These are phyloP conservation scores for Oehlia diaphana DNA, from an alignment of 192 early-diverging fungal species.

Conservation along the genomic window DNA sequence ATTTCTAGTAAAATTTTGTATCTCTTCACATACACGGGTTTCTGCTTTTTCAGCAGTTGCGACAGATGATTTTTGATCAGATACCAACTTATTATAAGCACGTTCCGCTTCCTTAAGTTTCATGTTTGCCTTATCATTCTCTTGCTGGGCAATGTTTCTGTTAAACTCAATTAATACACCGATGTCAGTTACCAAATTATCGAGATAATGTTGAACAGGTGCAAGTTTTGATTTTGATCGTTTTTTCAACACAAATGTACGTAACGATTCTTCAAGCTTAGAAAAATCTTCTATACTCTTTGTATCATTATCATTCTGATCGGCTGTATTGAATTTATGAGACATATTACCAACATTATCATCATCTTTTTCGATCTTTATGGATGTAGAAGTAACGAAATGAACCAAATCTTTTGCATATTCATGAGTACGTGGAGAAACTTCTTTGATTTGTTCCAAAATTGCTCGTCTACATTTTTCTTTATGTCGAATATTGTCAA, in stretches of 20 bases:
- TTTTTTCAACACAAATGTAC: constrained; percentile 94
- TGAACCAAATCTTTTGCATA: constrained; percentile 92
- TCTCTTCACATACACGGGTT: constrained; percentile 57
- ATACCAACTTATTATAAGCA: constrained; percentile 72
- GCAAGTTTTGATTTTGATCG: constrained; percentile 91
- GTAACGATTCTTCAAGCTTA: constrained; percentile 81
- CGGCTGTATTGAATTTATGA: constrained; percentile 35
- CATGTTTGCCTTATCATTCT: constrained; percentile 61
- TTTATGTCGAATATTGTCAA: constrained; percentile 92
- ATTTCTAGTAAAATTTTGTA: constrained; percentile 47
- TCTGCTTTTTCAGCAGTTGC: constrained; percentile 62
- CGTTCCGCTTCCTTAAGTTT: constrained; percentile 68
- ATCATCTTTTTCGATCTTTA: constrained; percentile 31
- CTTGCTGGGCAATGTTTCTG: constrained; percentile 55
- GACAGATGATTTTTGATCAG: constrained; percentile 69
- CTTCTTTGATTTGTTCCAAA: constrained; percentile 93
- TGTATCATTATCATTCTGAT: constrained; percentile 26
- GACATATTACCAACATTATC: constrained; percentile 25
- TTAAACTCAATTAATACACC: constrained; percentile 72
- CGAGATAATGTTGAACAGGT: constrained; percentile 89
- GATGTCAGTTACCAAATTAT: constrained; percentile 84
- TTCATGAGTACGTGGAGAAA: constrained; percentile 91
- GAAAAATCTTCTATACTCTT: constrained; percentile 60
- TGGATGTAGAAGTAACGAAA: constrained; percentile 82
- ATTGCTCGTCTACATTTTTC: constrained; percentile 93